phyloP scores from a whole-genome alignment of 2,329 filamentous ascomycete species.

The Cytospora paraplurivora region DNA sequence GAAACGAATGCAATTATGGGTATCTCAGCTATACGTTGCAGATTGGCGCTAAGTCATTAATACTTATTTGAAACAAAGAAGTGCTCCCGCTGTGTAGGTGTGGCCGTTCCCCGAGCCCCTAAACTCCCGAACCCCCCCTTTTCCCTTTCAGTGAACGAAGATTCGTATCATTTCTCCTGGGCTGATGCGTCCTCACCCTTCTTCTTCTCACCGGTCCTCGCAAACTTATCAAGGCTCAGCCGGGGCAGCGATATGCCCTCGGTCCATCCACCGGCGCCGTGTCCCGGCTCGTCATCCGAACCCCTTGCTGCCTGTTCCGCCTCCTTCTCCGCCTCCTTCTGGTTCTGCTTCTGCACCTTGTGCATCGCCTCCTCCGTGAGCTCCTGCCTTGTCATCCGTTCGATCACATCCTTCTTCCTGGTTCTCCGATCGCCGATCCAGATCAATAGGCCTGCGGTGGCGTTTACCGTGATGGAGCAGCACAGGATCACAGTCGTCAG shows the following conservation, averaged over 20 bases:
- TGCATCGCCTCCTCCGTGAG: conserved; percentile 64
- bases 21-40: conserved; percentile 1
- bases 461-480: conserved; percentile 76
- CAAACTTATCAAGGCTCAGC: conserved; percentile 25
- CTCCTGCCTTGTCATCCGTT: conserved; percentile 75
- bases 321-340: conserved; percentile 36
- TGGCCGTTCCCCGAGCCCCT: not conserved
- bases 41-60: not conserved
- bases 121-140: not conserved
- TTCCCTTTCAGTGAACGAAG: not conserved
- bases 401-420: conserved; percentile 82
- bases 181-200: conserved; percentile 16
- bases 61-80: not conserved
- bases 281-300: conserved; percentile 6
- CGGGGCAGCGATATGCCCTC: conserved; percentile 20
- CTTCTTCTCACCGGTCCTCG: conserved; percentile 3
- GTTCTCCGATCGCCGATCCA: conserved; percentile 74
- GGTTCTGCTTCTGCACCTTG: conserved; percentile 50
- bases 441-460: conserved; percentile 75
- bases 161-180: not conserved
- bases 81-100: not conserved
- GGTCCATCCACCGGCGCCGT: conserved; percentile 16
- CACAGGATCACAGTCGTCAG: conserved; percentile 81
- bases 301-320: conserved; percentile 16
- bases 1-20: not conserved